Conservation (phyloP, 2,329 filamentous ascomycete genomes). For the Tricladium varicosporioides region DNA sequence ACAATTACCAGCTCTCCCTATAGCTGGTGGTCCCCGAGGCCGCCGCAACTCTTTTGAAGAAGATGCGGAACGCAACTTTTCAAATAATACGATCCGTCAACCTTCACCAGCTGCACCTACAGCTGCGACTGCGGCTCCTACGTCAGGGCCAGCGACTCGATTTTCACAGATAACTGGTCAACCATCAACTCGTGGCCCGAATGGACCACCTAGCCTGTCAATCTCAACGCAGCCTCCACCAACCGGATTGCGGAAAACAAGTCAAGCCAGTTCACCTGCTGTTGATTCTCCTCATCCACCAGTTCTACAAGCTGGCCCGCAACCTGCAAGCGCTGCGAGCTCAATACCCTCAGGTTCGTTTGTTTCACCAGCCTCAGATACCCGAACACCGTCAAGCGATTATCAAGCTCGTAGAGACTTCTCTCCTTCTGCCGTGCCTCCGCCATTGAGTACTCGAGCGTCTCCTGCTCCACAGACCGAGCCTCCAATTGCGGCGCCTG, state of each 20-base stretch:
- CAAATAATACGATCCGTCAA: slow-evolving; percentile 27
- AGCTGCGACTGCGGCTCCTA: background rate
- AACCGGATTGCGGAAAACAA: slow-evolving; percentile 23
- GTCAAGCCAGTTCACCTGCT: slow-evolving; percentile 15
- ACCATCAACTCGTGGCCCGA: slow-evolving; percentile 21
- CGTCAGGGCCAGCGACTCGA: slow-evolving; percentile 26
- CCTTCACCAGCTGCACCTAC: slow-evolving; percentile 21
- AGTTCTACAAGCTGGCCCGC: slow-evolving; percentile 7
- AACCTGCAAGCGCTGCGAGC: slow-evolving; percentile 12
- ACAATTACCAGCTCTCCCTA: slow-evolving; percentile 28
- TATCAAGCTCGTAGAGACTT: slow-evolving; percentile 46
- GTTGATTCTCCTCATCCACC: slow-evolving; percentile 21
- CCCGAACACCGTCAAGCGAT: slow-evolving; percentile 28
- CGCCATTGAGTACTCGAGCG: slow-evolving; percentile 44
- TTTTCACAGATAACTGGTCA: slow-evolving; percentile 31
- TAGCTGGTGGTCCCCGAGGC: slow-evolving; percentile 17
- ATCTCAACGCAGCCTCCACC: slow-evolving; percentile 25
- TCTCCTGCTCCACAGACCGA: slow-evolving; percentile 37
- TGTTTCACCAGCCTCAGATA: slow-evolving; percentile 25
- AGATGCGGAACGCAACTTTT: slow-evolving; percentile 53
- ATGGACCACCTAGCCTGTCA: slow-evolving; percentile 25
- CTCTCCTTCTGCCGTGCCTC: slow-evolving; percentile 50
- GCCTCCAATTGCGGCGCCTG: slow-evolving; percentile 29
- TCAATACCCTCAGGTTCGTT: slow-evolving; percentile 14
- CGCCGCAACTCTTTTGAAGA: slow-evolving; percentile 51